Conservation (phyloP, 2,329 filamentous ascomycete genomes). For the Ilyonectria sp. region DNA sequence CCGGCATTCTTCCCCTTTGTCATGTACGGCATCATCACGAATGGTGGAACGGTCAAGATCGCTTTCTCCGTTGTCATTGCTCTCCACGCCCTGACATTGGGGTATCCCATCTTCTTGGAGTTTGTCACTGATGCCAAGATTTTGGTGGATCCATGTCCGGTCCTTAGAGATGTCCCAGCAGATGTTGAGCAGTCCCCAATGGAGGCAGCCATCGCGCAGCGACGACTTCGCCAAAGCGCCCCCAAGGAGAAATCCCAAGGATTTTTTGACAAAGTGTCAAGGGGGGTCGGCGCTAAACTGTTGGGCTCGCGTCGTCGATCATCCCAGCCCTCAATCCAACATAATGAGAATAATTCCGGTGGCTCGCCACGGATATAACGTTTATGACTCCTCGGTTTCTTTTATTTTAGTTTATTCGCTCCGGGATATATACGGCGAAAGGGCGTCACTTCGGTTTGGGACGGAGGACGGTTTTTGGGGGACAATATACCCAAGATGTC, state of each 20-base stretch:
- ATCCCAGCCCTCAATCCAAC: conserved; percentile 51
- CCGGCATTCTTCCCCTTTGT: conserved; percentile 83
- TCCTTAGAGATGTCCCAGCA: conserved; percentile 38
- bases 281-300: conserved; percentile 46
- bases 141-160: conserved; percentile 57
- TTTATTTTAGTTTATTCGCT: conserved; percentile 25
- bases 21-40: conserved; percentile 76
- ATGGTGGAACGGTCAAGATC: conserved; percentile 72
- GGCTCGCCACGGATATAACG: conserved; percentile 38
- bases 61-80: conserved; percentile 76
- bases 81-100: conserved; percentile 61
- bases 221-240: conserved; percentile 34
- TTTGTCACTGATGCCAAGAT: conserved; percentile 62
- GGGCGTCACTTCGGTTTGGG: conserved; percentile 41
- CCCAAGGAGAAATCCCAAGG: conserved; percentile 38
- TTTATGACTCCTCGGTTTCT: conserved; percentile 33
- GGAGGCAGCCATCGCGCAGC: conserved; percentile 32
- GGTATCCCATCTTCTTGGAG: conserved; percentile 66
- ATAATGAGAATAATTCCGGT: conserved; percentile 46
- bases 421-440: conserved; percentile 35
- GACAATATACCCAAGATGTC: conserved; percentile 44
- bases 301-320: conserved; percentile 48
- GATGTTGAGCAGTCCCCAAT: conserved; percentile 43
- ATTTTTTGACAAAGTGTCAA: conserved; percentile 47
- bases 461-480: conserved; percentile 33